Base-by-base conservation (phyloP, 148 eudicot genomes). In the Nepenthes mirabilis region DNA sequence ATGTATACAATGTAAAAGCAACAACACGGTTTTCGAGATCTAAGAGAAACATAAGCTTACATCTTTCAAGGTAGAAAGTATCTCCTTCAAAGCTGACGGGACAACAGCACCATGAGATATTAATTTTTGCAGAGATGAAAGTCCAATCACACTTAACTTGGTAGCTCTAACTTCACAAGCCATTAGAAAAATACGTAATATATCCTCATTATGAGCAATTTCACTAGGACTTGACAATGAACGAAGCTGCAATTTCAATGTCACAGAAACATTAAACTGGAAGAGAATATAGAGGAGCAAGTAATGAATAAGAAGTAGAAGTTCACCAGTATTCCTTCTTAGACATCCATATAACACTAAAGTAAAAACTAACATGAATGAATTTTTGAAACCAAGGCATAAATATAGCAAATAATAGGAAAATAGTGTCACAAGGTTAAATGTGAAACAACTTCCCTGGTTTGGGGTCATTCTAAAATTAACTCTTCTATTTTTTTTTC, bases 81-180 rank as follows among this genome's bases (percentile, higher is more conserved):
- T 89, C 70, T 87, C 97, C 77, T 78, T 79, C 66, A 94, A 66
- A 69, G 97, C 90, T 43, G 90, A 82, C 36, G 95, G 90, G 70
- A 93, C 90, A 64, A 89, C 94, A 2, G 97, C 95, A 63, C 84
- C 93, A 60, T 94, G 99, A 51, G 95, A 82, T 58, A 94, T 86
- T 60, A 94, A 85, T 81, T 94, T 94, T 77, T 94, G 99, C 74
- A 94, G 73, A 75, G 91, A 94, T 43, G 99, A 94, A 67, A 94
- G 86, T 36, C 90, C 99, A 66, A 94, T 84, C 36, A 86, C 99
- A 66, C 99, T 94, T 65, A 94, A 57, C 83, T 86, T 94, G 62
- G 82, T 90, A 51, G 77, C 77, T 77, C 72, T 87, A 57, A 83
- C 88, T 60, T 94, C 97, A 80, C 99, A 94, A 50, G 99, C 99